A percentile compares a stretch with the other conserved stretches of the same genome.
Evolutionary conservation across 23 red algal genomes (phyloP).

Genomic region (Chondrus crispus): DNA sequence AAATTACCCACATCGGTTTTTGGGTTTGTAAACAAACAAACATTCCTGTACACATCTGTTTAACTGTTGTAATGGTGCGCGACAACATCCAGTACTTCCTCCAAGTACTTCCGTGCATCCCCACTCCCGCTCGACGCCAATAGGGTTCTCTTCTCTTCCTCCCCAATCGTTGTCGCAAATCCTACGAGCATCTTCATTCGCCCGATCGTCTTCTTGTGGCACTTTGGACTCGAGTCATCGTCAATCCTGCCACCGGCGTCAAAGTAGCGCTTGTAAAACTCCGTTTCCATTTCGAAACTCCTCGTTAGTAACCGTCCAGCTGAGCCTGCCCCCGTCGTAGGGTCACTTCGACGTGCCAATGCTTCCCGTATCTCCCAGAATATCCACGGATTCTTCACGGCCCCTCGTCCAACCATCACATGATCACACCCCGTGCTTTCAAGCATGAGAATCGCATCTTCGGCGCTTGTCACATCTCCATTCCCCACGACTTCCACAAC

Average conservation of each 20-base stretch:
- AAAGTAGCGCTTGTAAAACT: neutral
- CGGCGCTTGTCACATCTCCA: conserved; percentile 7
- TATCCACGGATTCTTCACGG: conserved; percentile 28
- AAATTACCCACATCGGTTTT: no score
- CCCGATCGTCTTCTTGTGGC: neutral
- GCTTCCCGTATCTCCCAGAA: conserved; percentile 15
- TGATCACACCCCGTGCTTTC: conserved; percentile 2
- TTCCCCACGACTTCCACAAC: conserved; percentile 3
- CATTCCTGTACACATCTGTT: neutral
- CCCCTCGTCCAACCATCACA: conserved; percentile 28
- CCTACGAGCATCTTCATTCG: neutral
- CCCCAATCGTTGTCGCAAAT: neutral
- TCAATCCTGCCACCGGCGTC: neutral
- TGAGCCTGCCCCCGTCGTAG: neutral
- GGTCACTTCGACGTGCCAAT: neutral
- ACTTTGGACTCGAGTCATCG: neutral
- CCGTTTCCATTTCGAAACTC: neutral
- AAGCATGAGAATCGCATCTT: neutral
- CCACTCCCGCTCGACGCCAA: neutral
- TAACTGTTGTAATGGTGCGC: neutral
- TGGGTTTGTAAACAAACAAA: neutral
- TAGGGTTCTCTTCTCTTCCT: neutral
- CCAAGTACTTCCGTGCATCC: neutral
- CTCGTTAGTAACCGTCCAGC: no score
- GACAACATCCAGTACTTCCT: neutral